These are phyloP conservation scores for Magnolia kwangsiensis DNA, from an alignment of 164 flowering plant genomes.

Conservation along the genomic window DNA sequence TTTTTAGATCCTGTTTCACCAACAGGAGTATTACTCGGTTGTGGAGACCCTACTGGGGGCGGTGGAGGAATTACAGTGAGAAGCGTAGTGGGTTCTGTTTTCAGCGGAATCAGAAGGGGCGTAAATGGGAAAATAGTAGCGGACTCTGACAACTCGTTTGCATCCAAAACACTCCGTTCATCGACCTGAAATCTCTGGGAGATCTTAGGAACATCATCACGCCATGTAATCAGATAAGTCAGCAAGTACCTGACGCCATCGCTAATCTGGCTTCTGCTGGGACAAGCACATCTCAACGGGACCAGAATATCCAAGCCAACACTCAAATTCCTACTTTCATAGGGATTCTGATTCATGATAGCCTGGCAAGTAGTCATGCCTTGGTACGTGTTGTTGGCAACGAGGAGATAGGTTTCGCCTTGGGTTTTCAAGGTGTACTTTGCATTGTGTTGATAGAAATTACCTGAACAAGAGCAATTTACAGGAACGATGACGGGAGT, in stretches of 20 bases:
- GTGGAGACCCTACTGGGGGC: not conserved
- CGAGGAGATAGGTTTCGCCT: conserved; percentile 38
- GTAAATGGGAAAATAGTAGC: conserved; percentile 40
- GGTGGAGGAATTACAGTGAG: not conserved
- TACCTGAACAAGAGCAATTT: conserved; percentile 48
- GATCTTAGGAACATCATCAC: conserved; percentile 28
- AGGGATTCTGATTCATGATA: conserved; percentile 40
- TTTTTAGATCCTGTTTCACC: conserved; percentile 24
- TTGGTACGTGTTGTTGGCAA: conserved; percentile 64
- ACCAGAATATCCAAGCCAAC: conserved; percentile 26
- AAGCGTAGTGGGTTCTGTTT: conserved; percentile 23
- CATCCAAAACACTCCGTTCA: conserved; percentile 29
- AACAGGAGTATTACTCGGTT: not conserved
- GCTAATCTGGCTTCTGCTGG: conserved; percentile 37
- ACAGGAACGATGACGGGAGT: conserved; percentile 45
- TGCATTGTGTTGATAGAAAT: conserved; percentile 49
- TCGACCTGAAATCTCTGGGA: conserved; percentile 34
- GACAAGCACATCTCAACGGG: conserved; percentile 76
- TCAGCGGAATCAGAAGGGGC: conserved; percentile 50
- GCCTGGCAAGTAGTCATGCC: conserved; percentile 73
- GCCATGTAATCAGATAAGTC: conserved; percentile 34
- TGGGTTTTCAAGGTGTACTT: conserved; percentile 22
- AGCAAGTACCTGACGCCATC: conserved; percentile 44
- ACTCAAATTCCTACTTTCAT: conserved; percentile 15
- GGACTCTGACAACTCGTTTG: conserved; percentile 33